A percentile compares a stretch with the other conserved stretches of the same genome.
Evolutionary conservation across 2,329 filamentous ascomycete species (phyloP).

Genomic region (Zasmidium cellare): DNA sequence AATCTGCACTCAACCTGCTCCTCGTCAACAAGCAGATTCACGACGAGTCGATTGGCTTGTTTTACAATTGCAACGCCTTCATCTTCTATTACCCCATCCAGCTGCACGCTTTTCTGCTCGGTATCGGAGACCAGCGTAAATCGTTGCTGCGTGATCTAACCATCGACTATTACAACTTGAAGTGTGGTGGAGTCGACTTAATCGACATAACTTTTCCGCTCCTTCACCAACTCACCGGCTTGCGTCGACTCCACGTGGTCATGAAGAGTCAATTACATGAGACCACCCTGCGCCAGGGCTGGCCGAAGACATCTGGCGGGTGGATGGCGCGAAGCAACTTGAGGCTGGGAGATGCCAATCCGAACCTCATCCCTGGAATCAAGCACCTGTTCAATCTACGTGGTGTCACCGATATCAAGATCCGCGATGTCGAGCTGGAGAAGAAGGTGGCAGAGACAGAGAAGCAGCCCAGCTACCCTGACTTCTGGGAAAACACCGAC

Average conservation of each 20-base stretch:
- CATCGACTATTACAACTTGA: slow-evolving; percentile 25
- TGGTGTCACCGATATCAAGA: slow-evolving; percentile 18
- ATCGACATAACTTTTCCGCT: slow-evolving; percentile 22
- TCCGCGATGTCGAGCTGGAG: slow-evolving; percentile 17
- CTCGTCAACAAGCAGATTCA: slow-evolving; percentile 28
- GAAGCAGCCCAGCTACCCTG: slow-evolving; percentile 14
- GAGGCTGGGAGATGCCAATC: slow-evolving; percentile 14
- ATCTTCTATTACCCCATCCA: slow-evolving; percentile 31
- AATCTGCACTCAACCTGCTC: slow-evolving; percentile 26
- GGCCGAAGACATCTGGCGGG: not conserved
- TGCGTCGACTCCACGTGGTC: slow-evolving; percentile 23
- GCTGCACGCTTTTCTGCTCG: slow-evolving; percentile 21
- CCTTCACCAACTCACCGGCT: slow-evolving; percentile 17
- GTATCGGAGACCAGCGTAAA: slow-evolving; percentile 17
- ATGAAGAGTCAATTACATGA: slow-evolving; percentile 9
- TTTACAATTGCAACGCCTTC: slow-evolving; percentile 27
- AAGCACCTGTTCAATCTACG: slow-evolving; percentile 20
- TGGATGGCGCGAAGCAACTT: not conserved
- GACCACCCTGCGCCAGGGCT: not conserved
- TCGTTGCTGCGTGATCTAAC: slow-evolving; percentile 24
- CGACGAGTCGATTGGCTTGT: slow-evolving; percentile 27
- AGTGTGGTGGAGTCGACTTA: slow-evolving; percentile 22
- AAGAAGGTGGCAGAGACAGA: slow-evolving; percentile 3
- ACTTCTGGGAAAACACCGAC: not conserved
- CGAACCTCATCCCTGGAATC: slow-evolving; percentile 18